Percentiles rank a stretch among this genome's conserved stretches.
phyloP scores from a whole-genome alignment of 176 grass and related monocot species.

The Poa annua region DNA sequence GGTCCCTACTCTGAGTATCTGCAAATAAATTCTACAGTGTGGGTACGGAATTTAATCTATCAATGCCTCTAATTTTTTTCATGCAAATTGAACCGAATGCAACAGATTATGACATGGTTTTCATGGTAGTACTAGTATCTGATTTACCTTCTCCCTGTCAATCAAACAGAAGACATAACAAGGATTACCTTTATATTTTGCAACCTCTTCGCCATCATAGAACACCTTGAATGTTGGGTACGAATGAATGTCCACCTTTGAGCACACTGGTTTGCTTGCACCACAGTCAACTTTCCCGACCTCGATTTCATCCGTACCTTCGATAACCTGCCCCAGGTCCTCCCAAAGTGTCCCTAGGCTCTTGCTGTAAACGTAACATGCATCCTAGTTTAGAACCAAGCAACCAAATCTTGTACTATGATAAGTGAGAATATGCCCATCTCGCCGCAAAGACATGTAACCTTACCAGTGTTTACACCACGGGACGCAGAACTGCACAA shows the following conservation, averaged over 20 bases:
- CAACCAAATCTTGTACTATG: not conserved
- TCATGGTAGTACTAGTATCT: not conserved
- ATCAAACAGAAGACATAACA: not conserved
- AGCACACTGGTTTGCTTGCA: constrained; percentile 76
- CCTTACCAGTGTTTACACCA: constrained; percentile 98
- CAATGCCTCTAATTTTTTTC: not conserved
- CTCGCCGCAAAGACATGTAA: not conserved
- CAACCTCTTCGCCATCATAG: constrained; percentile 85
- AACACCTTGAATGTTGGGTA: constrained; percentile 96
- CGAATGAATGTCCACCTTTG: constrained; percentile 89
- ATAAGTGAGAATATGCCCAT: constrained; percentile 30
- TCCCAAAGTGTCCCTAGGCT: constrained; percentile 96
- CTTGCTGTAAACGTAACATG: constrained; percentile 58
- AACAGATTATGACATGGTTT: not conserved
- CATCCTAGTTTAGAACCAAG: not conserved
- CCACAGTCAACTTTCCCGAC: constrained; percentile 88
- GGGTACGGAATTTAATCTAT: not conserved
- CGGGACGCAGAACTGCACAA: constrained; percentile 87
- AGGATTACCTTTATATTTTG: constrained; percentile 88
- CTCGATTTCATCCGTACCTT: constrained; percentile 90
- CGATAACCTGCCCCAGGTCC: constrained; percentile 76
- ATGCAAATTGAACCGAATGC: not conserved
- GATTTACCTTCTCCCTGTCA: not conserved
- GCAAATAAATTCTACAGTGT: not conserved
- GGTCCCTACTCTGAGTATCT: not conserved